Evolutionary conservation across 1,284 basidiomycete genomes (phyloP).

Genomic region (Phellopilus nigrolimitatus): DNA sequence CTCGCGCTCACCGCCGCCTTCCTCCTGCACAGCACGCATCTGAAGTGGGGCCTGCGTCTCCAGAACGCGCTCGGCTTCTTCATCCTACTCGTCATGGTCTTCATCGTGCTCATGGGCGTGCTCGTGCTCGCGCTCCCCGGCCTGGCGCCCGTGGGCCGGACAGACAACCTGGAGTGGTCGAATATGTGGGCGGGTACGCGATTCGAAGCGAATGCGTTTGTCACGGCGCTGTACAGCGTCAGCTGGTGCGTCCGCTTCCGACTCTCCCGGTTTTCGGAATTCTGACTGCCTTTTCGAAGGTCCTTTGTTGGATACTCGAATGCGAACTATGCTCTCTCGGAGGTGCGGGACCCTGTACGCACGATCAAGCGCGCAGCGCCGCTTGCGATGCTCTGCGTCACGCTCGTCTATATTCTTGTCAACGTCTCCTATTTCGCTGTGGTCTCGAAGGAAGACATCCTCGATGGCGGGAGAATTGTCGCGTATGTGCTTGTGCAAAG

Average conservation of each 20-base stretch:
- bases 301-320: constrained; percentile 66
- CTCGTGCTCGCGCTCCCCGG: constrained; percentile 45
- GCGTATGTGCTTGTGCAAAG: constrained; percentile 40
- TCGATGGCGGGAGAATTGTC: constrained; percentile 54
- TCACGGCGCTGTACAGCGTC: constrained; percentile 59
- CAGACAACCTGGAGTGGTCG: constrained; percentile 48
- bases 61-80: constrained; percentile 64
- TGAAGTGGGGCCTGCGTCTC: constrained; percentile 55
- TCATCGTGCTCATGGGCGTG: constrained; percentile 56
- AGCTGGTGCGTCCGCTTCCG: constrained; percentile 44
- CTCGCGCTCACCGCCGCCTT: constrained; percentile 53
- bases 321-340: constrained; percentile 67
- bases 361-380: constrained; percentile 66
- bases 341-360: constrained; percentile 58
- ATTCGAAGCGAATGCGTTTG: constrained; percentile 48
- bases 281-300: constrained; percentile 37
- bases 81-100: constrained; percentile 55
- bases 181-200: constrained; percentile 53
- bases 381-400: constrained; percentile 51
- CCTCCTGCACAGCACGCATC: constrained; percentile 50
- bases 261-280: neutral
- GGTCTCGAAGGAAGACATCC: constrained; percentile 59
- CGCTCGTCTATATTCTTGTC: constrained; percentile 52
- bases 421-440: constrained; percentile 69
- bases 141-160: constrained; percentile 39